Evolutionary conservation across 495 filamentous ascomycete genomes (phyloP).

Genomic region (Terfezia claveryi): DNA sequence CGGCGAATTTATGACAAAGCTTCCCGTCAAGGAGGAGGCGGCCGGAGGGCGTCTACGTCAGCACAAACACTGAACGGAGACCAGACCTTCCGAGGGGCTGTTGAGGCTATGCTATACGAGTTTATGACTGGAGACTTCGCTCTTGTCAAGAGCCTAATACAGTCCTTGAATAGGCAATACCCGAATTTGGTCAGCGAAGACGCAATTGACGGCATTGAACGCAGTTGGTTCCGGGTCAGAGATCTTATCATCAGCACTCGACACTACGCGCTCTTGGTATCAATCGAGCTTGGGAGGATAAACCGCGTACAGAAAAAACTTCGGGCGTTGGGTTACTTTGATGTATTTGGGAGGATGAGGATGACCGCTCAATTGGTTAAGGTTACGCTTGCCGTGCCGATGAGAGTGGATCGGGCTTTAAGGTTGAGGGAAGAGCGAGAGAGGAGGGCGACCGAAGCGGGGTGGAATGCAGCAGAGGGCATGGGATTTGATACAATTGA

Average conservation of each 20-base stretch:
- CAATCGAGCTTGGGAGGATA: slow-evolving; percentile 24
- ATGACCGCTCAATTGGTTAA: slow-evolving; percentile 23
- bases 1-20: slow-evolving; percentile 23
- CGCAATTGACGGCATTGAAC: slow-evolving; percentile 22
- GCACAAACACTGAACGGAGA: slow-evolving; percentile 19
- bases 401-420: slow-evolving; percentile 25
- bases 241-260: slow-evolving; percentile 23
- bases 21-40: slow-evolving; percentile 8
- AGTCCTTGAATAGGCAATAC: slow-evolving; percentile 20
- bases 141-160: slow-evolving; percentile 20
- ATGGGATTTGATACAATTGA: neutral
- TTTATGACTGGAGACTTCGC: slow-evolving; percentile 25
- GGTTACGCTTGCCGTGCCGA: slow-evolving; percentile 24
- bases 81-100: slow-evolving; percentile 23
- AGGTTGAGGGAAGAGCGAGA: slow-evolving; percentile 22
- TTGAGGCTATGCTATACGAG: slow-evolving; percentile 23
- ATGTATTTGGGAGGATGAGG: slow-evolving; percentile 22
- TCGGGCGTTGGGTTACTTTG: slow-evolving; percentile 22
- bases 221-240: slow-evolving; percentile 20
- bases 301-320: slow-evolving; percentile 23
- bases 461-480: slow-evolving; percentile 18
- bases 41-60: neutral
- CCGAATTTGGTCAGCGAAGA: slow-evolving; percentile 23
- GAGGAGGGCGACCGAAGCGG: slow-evolving; percentile 22
- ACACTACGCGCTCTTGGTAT: slow-evolving; percentile 24